phyloP scores from a whole-genome alignment of 306 rosid species.

The Acacia crassicarpa region DNA sequence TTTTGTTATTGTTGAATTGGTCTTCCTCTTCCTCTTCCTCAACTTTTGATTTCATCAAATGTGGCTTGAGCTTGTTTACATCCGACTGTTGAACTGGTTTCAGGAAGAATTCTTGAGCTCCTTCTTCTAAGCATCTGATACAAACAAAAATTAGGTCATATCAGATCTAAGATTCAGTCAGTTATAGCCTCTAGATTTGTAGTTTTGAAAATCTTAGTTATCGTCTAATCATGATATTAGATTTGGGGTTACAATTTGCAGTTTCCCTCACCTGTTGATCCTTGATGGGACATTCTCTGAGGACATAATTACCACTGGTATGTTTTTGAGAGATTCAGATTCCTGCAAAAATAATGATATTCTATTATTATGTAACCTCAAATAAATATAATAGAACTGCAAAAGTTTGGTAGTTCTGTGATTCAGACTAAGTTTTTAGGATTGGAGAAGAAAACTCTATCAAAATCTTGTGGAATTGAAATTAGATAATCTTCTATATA shows the following conservation, averaged over 20 bases:
- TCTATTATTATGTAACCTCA: constrained; percentile 22
- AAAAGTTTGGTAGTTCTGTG: neutral
- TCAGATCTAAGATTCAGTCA: constrained; percentile 26
- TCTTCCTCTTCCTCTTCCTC: constrained; percentile 47
- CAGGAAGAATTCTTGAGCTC: constrained; percentile 80
- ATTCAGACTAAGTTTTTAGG: neutral
- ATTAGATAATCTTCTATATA: neutral
- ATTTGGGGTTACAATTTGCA: neutral
- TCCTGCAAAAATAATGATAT: constrained; percentile 52
- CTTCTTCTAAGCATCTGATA: constrained; percentile 85
- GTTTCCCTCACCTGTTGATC: constrained; percentile 61
- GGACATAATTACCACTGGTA: constrained; percentile 93
- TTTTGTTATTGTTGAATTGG: constrained; percentile 27
- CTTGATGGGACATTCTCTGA: constrained; percentile 88
- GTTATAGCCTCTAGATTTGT: neutral
- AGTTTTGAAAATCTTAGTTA: neutral
- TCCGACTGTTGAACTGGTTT: constrained; percentile 82
- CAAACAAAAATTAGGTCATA: constrained; percentile 3
- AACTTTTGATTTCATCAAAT: constrained; percentile 53
- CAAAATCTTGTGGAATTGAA: neutral
- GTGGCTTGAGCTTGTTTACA: constrained; percentile 77
- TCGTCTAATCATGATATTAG: neutral
- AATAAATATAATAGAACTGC: neutral
- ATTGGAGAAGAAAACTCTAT: neutral
- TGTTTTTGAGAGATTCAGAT: constrained; percentile 76